Conservation (phyloP, 2,329 filamentous ascomycete genomes). For the Plectosphaerella sp. region DNA sequence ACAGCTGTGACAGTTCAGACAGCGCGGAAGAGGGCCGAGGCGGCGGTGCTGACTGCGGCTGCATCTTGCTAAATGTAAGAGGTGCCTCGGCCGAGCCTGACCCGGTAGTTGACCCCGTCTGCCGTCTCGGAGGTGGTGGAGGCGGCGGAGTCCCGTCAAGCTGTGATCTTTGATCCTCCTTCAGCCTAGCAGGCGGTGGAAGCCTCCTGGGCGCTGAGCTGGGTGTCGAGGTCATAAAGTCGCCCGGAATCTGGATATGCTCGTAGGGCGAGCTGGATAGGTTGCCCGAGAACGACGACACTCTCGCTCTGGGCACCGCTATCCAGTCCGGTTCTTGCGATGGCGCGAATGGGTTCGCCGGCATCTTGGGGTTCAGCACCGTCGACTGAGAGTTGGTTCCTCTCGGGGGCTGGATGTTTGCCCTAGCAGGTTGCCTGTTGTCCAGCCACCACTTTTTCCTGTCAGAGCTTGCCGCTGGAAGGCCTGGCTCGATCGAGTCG, state of each 20-base stretch:
- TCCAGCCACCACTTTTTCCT: constrained; percentile 69
- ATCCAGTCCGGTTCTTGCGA: constrained; percentile 84
- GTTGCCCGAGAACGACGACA: constrained; percentile 46
- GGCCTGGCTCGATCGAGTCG: constrained; percentile 75
- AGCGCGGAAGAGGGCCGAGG: constrained; percentile 27
- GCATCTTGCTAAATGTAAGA: constrained; percentile 12
- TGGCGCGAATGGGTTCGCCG: constrained; percentile 75
- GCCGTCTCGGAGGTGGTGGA: constrained; percentile 40
- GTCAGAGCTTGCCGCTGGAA: constrained; percentile 64
- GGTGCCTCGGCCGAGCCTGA: constrained; percentile 6
- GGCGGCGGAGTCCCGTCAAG: constrained; percentile 35
- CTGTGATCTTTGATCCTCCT: constrained; percentile 29
- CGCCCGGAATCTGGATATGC: constrained; percentile 46
- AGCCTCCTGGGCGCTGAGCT: constrained; percentile 43
- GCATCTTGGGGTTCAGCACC: constrained; percentile 67
- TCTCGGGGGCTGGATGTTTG: constrained; percentile 61
- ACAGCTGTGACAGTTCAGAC: constrained; percentile 27
- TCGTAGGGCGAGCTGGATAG: constrained; percentile 58
- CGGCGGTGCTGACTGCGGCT: constrained; percentile 19
- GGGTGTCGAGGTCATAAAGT: constrained; percentile 40
- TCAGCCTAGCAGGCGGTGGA: constrained; percentile 38
- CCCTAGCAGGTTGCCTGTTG: constrained; percentile 70
- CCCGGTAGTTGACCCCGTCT: constrained; percentile 15
- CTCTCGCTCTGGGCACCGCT: constrained; percentile 49
- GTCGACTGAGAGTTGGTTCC: constrained; percentile 44